Conservation (phyloP, 352 stramenopile species). For the Aphanomyces euteiches region DNA sequence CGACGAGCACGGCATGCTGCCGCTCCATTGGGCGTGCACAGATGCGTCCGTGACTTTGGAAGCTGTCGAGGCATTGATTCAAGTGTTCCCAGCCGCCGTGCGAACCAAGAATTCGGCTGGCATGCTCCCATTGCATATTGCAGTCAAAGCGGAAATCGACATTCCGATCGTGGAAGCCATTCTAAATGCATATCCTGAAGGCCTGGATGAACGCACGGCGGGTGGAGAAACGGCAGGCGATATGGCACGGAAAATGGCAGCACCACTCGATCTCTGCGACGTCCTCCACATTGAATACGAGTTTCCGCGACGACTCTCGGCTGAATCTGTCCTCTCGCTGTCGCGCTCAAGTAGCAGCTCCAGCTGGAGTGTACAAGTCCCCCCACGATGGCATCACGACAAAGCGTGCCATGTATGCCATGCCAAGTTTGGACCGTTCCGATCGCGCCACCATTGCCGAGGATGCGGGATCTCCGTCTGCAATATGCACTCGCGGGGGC, state of each 20-base stretch:
- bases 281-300: slow-evolving; percentile 46
- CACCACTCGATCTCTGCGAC: slow-evolving; percentile 49
- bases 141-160: slow-evolving; percentile 67
- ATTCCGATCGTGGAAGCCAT: slow-evolving; percentile 61
- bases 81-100: slow-evolving; percentile 49
- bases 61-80: slow-evolving; percentile 61
- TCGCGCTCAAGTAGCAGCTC: slow-evolving; percentile 1
- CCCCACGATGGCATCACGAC: slow-evolving; percentile 27
- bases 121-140: slow-evolving; percentile 75
- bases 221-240: slow-evolving; percentile 66
- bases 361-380: neutral
- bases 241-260: slow-evolving; percentile 52
- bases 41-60: slow-evolving; percentile 61
- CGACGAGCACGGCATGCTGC: slow-evolving; percentile 85
- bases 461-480: slow-evolving; percentile 23
- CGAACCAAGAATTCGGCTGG: slow-evolving; percentile 73
- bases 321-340: neutral
- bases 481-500: slow-evolving; percentile 22
- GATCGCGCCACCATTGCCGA: slow-evolving; percentile 25
- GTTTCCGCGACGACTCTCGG: slow-evolving; percentile 43
- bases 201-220: slow-evolving; percentile 63
- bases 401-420: slow-evolving; percentile 31
- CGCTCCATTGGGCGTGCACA: slow-evolving; percentile 80
- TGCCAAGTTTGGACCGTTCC: slow-evolving; percentile 25
- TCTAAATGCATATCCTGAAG: slow-evolving; percentile 44